A percentile compares a stretch with the other conserved stretches of the same genome.
These are phyloP conservation scores for Kurtzmaniella quercitrusa DNA, from an alignment of 1,139 yeast genomes.

Conservation along the genomic window DNA sequence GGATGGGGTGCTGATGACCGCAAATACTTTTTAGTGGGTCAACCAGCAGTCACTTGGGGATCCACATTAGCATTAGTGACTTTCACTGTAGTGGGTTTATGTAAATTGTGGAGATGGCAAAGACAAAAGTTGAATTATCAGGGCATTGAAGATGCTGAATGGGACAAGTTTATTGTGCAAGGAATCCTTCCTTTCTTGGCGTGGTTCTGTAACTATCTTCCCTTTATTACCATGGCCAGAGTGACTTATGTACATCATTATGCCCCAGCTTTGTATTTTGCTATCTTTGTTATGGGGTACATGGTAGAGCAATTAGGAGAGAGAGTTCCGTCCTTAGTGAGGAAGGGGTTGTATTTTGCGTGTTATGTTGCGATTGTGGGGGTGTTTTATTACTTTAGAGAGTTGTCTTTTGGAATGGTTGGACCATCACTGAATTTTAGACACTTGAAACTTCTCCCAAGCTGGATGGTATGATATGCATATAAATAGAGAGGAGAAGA, in stretches of 20 bases:
- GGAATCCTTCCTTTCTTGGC: slow-evolving; percentile 30
- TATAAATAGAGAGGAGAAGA: not conserved
- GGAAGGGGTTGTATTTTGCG: slow-evolving; percentile 12
- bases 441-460: slow-evolving; percentile 21
- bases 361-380: slow-evolving; percentile 21
- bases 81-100: slow-evolving; percentile 16
- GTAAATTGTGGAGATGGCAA: slow-evolving; percentile 26
- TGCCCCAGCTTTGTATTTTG: slow-evolving; percentile 33
- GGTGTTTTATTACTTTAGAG: slow-evolving; percentile 26
- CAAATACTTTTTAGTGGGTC: slow-evolving; percentile 62
- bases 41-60: slow-evolving; percentile 64
- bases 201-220: slow-evolving; percentile 29
- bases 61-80: slow-evolving; percentile 30
- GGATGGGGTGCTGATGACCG: slow-evolving; percentile 49
- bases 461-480: slow-evolving; percentile 30
- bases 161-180: slow-evolving; percentile 23
- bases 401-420: slow-evolving; percentile 32
- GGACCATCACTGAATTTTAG: slow-evolving; percentile 20
- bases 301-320: slow-evolving; percentile 26
- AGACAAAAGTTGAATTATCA: slow-evolving; percentile 23
- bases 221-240: slow-evolving; percentile 31
- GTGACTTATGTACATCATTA: slow-evolving; percentile 35
- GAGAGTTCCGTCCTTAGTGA: slow-evolving; percentile 7
- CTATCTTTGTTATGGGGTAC: slow-evolving; percentile 30
- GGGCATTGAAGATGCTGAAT: slow-evolving; percentile 14